Evolutionary conservation across 208 protist species (phyloP), one percentile per base, ranked within the genome.

Genomic region (Endotrypanum monterogeii): DNA sequence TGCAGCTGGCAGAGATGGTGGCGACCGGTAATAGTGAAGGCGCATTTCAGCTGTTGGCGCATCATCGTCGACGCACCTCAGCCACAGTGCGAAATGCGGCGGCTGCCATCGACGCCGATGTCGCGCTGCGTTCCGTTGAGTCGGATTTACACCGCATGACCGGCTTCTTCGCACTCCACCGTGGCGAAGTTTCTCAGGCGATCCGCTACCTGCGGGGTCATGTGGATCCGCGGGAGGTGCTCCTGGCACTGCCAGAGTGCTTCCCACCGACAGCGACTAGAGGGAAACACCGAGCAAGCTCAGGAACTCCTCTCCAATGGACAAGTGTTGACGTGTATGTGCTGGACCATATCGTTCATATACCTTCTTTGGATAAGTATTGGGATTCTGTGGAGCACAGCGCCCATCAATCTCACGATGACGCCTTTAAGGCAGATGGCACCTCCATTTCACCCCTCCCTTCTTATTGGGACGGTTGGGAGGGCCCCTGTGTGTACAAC

Each of bases 171-270:
- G 78, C 86, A 56, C 73, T 97, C 39, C 83, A 86, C 58, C 81
- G 79, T 23, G 81, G 82, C 35, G 74, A 81, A 7, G 71, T 87
- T 14, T 69, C 54, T 14, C 69, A 89, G 23, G 92, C 89, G 14
- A 78, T 96, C 62, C 54, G 74, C 41, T 77, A 86, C 65, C 84
- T 95, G 62, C 80, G 80, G n/a, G 68, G 80, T 66, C 80, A 81
- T 67, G 76, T 95, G 25, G 90, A 95, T 74, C 83, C 87, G 18
- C 83, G 90, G 48, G 89, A 95, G 39, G 70, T 97, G 60, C 70
- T 93, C 23, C 58, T 90, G 16, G 67, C 83, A 25, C 46, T 95
- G 1, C 90, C 87, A 23, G 87, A 95, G 20, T 90, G 88, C 73
- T 74, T 92, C 35, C 87, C 90, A n/a, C 83, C 86, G 18, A 30